Base-by-base conservation (phyloP, 2,329 filamentous ascomycete species). In the Akanthomyces muscarius region DNA sequence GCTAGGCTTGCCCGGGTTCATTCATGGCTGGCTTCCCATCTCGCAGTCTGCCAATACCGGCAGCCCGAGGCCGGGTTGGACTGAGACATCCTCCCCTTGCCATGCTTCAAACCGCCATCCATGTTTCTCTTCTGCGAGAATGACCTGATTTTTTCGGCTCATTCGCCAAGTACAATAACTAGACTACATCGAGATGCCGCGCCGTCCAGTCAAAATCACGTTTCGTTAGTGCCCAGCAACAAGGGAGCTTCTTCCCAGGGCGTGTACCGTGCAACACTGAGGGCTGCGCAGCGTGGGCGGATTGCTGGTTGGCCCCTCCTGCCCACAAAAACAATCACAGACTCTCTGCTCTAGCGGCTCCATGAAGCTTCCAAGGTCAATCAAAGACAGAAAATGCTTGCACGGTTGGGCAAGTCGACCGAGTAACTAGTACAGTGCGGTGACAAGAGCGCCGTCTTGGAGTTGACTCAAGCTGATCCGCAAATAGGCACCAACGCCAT, bases 11-110 rank as follows among this genome's bases (percentile, higher is more conserved):
- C 33, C 8, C 10, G 33, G 33, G 10, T 36, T 36, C 28, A 30
- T 30, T 30, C 28, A 30, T 30, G 28, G 28, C 28, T n/a, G 53
- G 23, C 53, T 45, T 28, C 23, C 47, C 23, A 28, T 28, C 47
- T 23, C 11, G 47, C 47, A 16, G 23, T 10, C 42, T 41, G 42
- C 16, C 3, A 45, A 45, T 55, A 8, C 53, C 5, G 18, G 56
- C 18, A 38, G 16, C 25, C 30, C 28, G 55, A 48, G 44, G 30
- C 55, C n/a, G 21, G 23, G 56, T n/a, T 7, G 18, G 21, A 36
- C 44, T 58, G 36, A 60, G 57, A 60, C 57, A 60, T 11, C 25
- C 18, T 41, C 38, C 56, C 33, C 57, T 44, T 28, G 36, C 36
- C 47, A 52, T 53, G 38, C 14, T 54, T 36, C 21, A 42, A 56